A percentile compares a stretch with the other conserved stretches of the same genome.
Evolutionary conservation across 805 yeast genomes (phyloP).

Genomic region (Saccharomycopsis sp.): DNA sequence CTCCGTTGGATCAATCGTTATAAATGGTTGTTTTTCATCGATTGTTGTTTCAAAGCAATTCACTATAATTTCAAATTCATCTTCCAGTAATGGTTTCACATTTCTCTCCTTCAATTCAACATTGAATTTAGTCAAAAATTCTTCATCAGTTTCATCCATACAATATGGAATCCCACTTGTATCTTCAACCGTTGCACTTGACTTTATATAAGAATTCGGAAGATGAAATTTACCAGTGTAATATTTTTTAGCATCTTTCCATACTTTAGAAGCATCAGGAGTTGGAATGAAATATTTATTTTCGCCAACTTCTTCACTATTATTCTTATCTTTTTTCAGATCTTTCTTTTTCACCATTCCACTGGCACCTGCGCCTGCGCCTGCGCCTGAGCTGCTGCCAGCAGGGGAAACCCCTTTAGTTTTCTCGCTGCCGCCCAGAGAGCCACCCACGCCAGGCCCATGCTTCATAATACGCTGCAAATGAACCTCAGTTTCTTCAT

Average conservation of each 20-base stretch:
- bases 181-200: constrained; percentile 95
- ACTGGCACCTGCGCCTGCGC: neutral
- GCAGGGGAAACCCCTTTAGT: neutral
- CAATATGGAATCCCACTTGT: constrained; percentile 78
- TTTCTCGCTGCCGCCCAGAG: neutral
- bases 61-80: constrained; percentile 77
- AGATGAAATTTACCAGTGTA: constrained; percentile 60
- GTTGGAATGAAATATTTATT: constrained; percentile 74
- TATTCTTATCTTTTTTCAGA: neutral
- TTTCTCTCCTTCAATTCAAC: constrained; percentile 27
- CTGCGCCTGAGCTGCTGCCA: neutral
- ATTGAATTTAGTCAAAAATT: constrained; percentile 44
- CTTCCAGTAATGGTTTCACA: constrained; percentile 50
- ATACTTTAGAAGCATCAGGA: constrained; percentile 82
- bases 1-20: constrained; percentile 77
- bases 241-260: constrained; percentile 71
- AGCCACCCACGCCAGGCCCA: constrained; percentile 48
- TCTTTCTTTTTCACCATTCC: neutral
- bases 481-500: constrained; percentile 96
- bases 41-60: constrained; percentile 69
- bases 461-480: constrained; percentile 86
- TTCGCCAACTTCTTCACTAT: constrained; percentile 22
- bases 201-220: constrained; percentile 78
- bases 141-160: constrained; percentile 86
- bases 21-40: constrained; percentile 78